Evolutionary conservation across 2,329 filamentous ascomycete species (phyloP).

Genomic region (Xylariaceae sp.): DNA sequence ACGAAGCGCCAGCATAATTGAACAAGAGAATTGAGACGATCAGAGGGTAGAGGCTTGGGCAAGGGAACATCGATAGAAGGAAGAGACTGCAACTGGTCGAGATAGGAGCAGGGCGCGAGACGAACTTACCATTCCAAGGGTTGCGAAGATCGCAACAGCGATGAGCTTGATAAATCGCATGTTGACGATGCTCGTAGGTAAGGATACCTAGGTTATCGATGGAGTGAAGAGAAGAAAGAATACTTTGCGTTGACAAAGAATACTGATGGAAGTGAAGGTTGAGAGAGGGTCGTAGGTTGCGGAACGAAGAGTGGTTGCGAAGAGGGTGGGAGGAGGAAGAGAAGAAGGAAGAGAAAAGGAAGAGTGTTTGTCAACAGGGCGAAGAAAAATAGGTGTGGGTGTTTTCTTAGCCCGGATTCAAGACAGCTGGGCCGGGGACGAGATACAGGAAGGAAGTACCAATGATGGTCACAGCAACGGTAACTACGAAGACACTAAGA

Average conservation of each 20-base stretch:
- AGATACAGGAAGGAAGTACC: too few relatives aligned
- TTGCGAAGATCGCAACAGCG: conserved; percentile 22
- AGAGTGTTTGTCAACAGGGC: not conserved
- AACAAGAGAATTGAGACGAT: not conserved
- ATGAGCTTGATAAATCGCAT: conserved; percentile 29
- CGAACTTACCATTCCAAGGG: conserved; percentile 27
- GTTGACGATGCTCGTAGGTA: conserved; percentile 14
- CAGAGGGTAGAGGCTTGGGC: not conserved
- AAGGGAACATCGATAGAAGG: not conserved
- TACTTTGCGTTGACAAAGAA: conserved; percentile 1
- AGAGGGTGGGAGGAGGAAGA: not conserved
- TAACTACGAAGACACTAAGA: too few relatives aligned
- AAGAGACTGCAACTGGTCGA: not conserved
- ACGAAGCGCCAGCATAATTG: not conserved
- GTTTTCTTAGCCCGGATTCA: too few relatives aligned
- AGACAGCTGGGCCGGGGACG: too few relatives aligned
- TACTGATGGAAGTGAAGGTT: conserved; percentile 1
- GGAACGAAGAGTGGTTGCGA: not conserved
- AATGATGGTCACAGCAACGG: too few relatives aligned
- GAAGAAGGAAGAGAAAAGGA: not conserved
- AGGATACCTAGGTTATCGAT: conserved; percentile 2
- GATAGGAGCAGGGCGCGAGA: not conserved
- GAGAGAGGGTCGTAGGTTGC: not conserved
- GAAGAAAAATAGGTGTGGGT: not conserved
- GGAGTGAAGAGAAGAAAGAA: not conserved